Evolutionary conservation across 768 basidiomycete genomes (phyloP).

Genomic region (Pisolithus sp.): DNA sequence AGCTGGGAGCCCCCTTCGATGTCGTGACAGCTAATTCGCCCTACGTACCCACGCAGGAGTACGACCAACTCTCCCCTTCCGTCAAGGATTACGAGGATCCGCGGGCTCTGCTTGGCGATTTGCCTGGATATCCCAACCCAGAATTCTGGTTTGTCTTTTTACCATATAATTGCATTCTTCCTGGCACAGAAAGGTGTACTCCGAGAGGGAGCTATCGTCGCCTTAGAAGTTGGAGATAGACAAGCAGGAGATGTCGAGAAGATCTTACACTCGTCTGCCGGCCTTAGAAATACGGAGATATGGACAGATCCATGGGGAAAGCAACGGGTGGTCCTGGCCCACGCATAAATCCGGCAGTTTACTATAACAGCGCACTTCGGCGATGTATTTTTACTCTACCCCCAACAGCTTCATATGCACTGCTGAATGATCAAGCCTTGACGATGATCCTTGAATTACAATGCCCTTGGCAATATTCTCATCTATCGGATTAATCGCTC

Average conservation of each 20-base stretch:
- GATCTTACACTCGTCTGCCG: slow-evolving; percentile 47
- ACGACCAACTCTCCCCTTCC: slow-evolving; percentile 52
- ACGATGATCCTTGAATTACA: no score
- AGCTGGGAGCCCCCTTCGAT: slow-evolving; percentile 52
- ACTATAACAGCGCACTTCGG: no score
- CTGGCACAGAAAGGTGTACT: slow-evolving; percentile 48
- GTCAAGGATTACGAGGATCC: slow-evolving; percentile 79
- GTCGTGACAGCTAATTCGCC: slow-evolving; percentile 82
- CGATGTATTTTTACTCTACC: no score
- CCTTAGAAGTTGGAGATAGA: slow-evolving; percentile 71
- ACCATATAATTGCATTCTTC: slow-evolving; percentile 64
- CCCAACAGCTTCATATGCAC: no score
- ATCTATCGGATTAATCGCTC: no score
- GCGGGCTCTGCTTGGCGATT: slow-evolving; percentile 74
- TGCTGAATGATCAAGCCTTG: no score
- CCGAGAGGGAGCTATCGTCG: slow-evolving; percentile 48
- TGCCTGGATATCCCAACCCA: slow-evolving; percentile 28
- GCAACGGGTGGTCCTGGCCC: slow-evolving; percentile 63
- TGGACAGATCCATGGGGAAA: slow-evolving; percentile 81
- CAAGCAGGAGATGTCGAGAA: slow-evolving; percentile 60
- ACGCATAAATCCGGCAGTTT: slow-evolving; percentile 23
- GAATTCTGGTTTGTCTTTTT: slow-evolving; percentile 55
- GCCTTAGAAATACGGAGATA: slow-evolving; percentile 47
- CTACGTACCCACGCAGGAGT: slow-evolving; percentile 71
- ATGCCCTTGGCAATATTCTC: no score